Evolutionary conservation across 495 filamentous ascomycete species (phyloP).

Genomic region (Lasiosphaeria miniovina): DNA sequence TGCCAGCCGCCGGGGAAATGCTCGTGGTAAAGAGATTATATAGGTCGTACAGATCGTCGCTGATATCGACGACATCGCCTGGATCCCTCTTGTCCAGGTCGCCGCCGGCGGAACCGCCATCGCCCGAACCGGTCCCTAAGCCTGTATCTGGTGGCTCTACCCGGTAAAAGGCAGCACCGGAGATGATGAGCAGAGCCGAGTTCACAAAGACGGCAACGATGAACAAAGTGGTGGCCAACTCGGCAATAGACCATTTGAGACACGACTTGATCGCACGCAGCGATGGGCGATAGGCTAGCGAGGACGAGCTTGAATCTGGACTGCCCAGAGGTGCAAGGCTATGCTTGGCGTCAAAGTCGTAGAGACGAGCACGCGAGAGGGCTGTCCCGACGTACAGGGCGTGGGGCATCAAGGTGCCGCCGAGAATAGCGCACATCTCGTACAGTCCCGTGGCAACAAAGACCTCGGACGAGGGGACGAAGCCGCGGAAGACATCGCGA

Average conservation of each 20-base stretch:
- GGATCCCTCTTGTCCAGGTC: conserved; percentile 24
- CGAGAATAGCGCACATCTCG: conserved; percentile 19
- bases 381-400: conserved; percentile 22
- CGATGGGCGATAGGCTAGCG: conserved; percentile 61
- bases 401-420: conserved; percentile 21
- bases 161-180: conserved; percentile 62
- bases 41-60: conserved; percentile 66
- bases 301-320: conserved; percentile 26
- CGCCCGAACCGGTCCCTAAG: no score
- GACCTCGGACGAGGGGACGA: conserved; percentile 17
- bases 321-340: background rate
- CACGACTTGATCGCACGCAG: conserved; percentile 66
- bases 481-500: conserved; percentile 16
- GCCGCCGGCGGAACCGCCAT: no score
- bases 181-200: conserved; percentile 74
- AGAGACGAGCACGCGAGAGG: conserved; percentile 9
- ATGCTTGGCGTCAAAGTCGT: conserved; percentile 18
- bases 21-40: conserved; percentile 59
- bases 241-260: conserved; percentile 66
- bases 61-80: conserved; percentile 14
- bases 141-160: no score
- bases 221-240: conserved; percentile 63
- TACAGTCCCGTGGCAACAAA: conserved; percentile 21
- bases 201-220: conserved; percentile 80
- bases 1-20: conserved; percentile 59